These are phyloP conservation scores for Erodium moschatum DNA, from an alignment of 441 rosid genomes.

Conservation along the genomic window DNA sequence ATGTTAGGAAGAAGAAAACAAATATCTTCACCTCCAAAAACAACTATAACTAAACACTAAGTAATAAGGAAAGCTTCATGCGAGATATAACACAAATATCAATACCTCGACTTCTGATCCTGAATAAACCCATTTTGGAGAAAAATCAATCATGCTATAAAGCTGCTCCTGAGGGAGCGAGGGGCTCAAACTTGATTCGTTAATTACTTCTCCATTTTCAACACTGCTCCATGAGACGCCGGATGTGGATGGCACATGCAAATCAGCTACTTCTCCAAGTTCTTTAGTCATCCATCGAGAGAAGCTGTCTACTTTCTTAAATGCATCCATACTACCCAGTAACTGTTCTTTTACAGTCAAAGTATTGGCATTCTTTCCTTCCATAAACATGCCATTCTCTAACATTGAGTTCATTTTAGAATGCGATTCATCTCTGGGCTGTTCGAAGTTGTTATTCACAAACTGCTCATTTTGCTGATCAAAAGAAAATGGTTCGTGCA, in stretches of 20 bases:
- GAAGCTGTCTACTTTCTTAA: constrained; percentile 88
- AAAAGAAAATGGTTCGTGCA: constrained; percentile 32
- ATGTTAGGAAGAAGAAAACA: too few species aligned
- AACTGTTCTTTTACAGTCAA: constrained; percentile 40
- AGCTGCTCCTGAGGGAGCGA: constrained; percentile 70
- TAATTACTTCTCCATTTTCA: constrained; percentile 46
- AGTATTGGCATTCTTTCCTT: constrained; percentile 39
- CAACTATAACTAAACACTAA: too few species aligned
- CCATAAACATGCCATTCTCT: constrained; percentile 31
- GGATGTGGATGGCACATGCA: constrained; percentile 40
- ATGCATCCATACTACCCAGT: constrained; percentile 45
- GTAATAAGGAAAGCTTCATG: too few species aligned
- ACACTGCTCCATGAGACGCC: constrained; percentile 56
- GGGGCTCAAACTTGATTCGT: constrained; percentile 45
- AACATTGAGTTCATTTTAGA: constrained; percentile 25
- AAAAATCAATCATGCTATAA: constrained; percentile 62
- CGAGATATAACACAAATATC: constrained; percentile 13
- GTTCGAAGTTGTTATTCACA: constrained; percentile 29
- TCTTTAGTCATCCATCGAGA: constrained; percentile 87
- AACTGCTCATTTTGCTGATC: constrained; percentile 36
- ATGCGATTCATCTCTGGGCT: constrained; percentile 27
- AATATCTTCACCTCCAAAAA: too few species aligned
- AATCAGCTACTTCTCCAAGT: constrained; percentile 71
- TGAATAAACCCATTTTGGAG: constrained; percentile 63
- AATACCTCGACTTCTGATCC: constrained; percentile 53